Evolutionary conservation across 192 early-diverging fungal genomes (phyloP), one percentile per base, ranked within the genome.

Genomic region (Linnemannia elongata): DNA sequence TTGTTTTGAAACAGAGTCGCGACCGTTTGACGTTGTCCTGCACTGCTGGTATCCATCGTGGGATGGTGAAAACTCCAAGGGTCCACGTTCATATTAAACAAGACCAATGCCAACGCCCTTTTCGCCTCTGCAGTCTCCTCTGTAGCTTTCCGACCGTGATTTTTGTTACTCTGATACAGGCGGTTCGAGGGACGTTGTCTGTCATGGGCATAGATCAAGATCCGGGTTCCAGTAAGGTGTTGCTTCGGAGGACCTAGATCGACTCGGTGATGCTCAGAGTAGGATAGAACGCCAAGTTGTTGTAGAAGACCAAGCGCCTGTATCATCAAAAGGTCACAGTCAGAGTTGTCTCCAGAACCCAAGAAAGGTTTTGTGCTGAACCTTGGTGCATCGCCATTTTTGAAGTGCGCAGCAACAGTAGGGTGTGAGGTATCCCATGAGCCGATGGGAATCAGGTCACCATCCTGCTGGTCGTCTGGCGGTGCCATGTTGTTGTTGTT

Each of bases 61-160:
- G 30, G 24, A 36, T 72, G 13, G 13, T 44, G 63, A 75, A 84
- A 77, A 30, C 70, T 38, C 63, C 35, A 42, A 1, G 81, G 81
- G 44, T 82, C 70, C 6, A 77, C 44, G 41, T 82, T 82, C 75
- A 82, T 82, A 63, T 78, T 78, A 6, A 83, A 60, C 5, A 83
- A 72, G 22, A 83, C 76, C 71, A 72, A 74, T 1, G 72, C 30
- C 8, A 83, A 41, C 1, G 82, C 82, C 17, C 41, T 55, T 42
- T 77, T 76, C 41, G 42, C 54, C 17, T 60, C 66, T 7, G n/a
- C 35, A 60, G 18, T 30, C 54, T 41, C 35, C 54, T 45, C 18
- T 4, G 39, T 24, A 41, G 54, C 68, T 24, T 27, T 54, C 1
- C 30, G 24, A 41, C 36, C 2, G n/a, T 60, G 68, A 38, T n/a